phyloP scores from a whole-genome alignment of 306 rosid species.

The Chamaecrista fasciculata region DNA sequence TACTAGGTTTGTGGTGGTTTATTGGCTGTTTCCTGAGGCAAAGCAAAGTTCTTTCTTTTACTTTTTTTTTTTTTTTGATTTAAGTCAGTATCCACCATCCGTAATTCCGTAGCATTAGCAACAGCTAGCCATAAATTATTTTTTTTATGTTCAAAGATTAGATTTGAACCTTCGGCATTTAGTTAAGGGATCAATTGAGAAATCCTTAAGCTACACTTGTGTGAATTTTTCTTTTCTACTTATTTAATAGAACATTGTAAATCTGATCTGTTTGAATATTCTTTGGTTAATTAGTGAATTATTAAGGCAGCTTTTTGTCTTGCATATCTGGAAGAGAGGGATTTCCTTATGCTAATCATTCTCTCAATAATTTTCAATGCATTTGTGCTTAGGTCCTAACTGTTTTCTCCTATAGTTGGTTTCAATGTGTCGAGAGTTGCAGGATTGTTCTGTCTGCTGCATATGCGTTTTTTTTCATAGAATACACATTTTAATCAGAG shows the following conservation, averaged over 20 bases:
- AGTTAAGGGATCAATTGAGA: too few species aligned
- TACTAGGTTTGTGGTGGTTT: background rate
- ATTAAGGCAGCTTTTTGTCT: background rate
- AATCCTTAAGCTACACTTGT: too few species aligned
- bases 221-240: too few species aligned
- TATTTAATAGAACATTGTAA: background rate
- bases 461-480: too few species aligned
- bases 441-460: background rate
- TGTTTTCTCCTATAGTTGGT: background rate
- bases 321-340: background rate
- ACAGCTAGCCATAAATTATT: too few species aligned
- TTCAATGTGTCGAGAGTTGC: background rate
- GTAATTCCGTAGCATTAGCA: too few species aligned
- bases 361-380: background rate
- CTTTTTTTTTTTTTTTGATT: too few species aligned
- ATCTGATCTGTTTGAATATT: background rate
- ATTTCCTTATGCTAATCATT: background rate
- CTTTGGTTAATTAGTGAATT: background rate
- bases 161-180: too few species aligned
- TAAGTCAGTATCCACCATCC: too few species aligned
- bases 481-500: too few species aligned
- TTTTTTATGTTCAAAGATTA: too few species aligned
- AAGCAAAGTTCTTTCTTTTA: background rate
- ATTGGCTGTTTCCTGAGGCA: background rate
- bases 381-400: background rate